These are phyloP conservation scores for Podosphaera fusca DNA, from an alignment of 2,329 filamentous ascomycete species.

Conservation along the genomic window DNA sequence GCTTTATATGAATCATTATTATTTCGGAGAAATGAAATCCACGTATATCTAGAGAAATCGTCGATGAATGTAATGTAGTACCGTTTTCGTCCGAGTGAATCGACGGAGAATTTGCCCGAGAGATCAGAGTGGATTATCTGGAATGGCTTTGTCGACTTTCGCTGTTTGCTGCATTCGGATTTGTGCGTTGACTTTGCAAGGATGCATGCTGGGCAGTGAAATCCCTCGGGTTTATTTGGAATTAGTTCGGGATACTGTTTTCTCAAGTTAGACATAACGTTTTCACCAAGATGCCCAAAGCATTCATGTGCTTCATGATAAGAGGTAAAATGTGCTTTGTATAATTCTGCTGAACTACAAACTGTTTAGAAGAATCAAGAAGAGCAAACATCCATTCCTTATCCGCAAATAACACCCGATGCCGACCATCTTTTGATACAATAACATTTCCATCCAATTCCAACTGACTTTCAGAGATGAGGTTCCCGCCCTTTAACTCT, in stretches of 20 bases:
- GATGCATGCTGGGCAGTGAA: neutral
- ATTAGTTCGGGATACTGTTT: neutral
- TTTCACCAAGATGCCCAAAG: neutral
- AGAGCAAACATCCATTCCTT: neutral
- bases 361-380: neutral
- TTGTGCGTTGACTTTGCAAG: neutral
- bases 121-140: neutral
- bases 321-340: neutral
- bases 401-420: neutral
- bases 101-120: neutral
- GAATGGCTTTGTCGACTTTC: neutral
- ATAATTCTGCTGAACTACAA: neutral
- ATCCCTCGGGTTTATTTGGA: neutral
- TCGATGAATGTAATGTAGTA: conserved; percentile 1
- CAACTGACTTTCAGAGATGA: neutral
- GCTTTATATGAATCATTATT: neutral
- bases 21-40: neutral
- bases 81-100: neutral
- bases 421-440: neutral
- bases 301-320: neutral
- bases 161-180: neutral
- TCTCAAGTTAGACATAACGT: neutral
- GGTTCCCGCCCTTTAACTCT: neutral
- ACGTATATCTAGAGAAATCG: neutral
- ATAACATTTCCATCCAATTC: neutral